phyloP scores from a whole-genome alignment of 1,139 yeast genomes.

The Sugiyamaella grinbergsii region DNA sequence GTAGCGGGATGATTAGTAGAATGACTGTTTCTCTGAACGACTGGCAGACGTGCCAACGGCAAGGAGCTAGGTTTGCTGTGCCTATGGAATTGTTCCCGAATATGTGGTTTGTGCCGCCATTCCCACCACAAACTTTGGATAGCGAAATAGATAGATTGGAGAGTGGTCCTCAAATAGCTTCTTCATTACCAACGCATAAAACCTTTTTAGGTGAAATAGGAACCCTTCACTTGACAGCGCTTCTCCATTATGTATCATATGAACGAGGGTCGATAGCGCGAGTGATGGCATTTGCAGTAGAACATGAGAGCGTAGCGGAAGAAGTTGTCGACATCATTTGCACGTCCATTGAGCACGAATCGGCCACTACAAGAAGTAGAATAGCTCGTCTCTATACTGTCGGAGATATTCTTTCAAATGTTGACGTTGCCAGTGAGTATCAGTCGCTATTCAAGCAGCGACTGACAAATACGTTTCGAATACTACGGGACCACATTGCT shows the following conservation, averaged over 20 bases:
- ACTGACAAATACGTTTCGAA: constrained; percentile 18
- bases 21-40: constrained; percentile 6
- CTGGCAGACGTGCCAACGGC: constrained; percentile 15
- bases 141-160: constrained; percentile 26
- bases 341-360: constrained; percentile 26
- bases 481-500: constrained; percentile 9
- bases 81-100: constrained; percentile 16
- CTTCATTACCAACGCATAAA: too few relatives aligned
- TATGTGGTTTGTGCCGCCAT: constrained; percentile 28
- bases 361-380: constrained; percentile 22
- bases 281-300: constrained; percentile 38
- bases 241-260: constrained; percentile 33
- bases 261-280: constrained; percentile 40
- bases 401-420: constrained; percentile 37
- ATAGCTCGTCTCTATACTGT: constrained; percentile 36
- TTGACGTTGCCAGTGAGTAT: constrained; percentile 22
- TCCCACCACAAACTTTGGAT: constrained; percentile 21
- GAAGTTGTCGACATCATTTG: constrained; percentile 35
- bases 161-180: constrained; percentile 12
- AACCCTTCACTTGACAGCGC: constrained; percentile 29
- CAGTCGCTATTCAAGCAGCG: constrained; percentile 18
- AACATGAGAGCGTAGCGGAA: constrained; percentile 32
- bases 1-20: neutral
- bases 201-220: constrained; percentile 23
- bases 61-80: constrained; percentile 11